Evolutionary conservation across 306 rosid genomes (phyloP), one percentile per base, ranked within the genome.

Genomic region (Rosa persica): DNA sequence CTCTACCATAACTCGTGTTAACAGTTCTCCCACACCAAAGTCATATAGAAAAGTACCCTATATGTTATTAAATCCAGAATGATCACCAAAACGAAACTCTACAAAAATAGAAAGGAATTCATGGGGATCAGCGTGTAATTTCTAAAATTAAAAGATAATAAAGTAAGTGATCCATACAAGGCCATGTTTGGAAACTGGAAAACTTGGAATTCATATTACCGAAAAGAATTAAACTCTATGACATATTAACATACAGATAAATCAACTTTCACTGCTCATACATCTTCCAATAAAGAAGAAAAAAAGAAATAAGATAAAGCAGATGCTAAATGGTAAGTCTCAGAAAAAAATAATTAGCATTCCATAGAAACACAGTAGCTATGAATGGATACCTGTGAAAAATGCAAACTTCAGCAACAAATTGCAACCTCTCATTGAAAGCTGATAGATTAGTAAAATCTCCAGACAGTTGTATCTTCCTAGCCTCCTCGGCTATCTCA

Each of bases 381-480:
- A 73, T 47, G 72, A 73, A 70, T 68, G 34, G n/a, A 55, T 91
- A 96, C 99, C 99, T 96, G 90, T 96, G 98, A 84, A 90, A 96
- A 81, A 93, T 91, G 91, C 97, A 96, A 82, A 96, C 97, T 90
- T 96, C 98, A 57, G 99, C 98, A 68, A 96, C 89, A 85, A 93
- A 96, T 72, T 96, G 97, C 88, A 96, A 82, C 83, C 98, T 88
- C 83, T 90, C 94, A 83, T 91, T 90, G 82, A 93, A 96, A 82
- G 93, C 90, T 79, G 97, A 88, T 55, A 96, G 84, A 86, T 93
- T 83, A 46, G 92, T 87, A 78, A 93, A 96, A 80, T 93, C 86
- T 76, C 96, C 99, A 79, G 92, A 89, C 67, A 73, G 73, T 60
- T 83, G 86, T 74, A 77, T 82, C 82, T 85, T 79, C 77, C 87